Evolutionary conservation across 2,329 filamentous ascomycete genomes (phyloP).

Genomic region (Fusarium sterilihyphosum): DNA sequence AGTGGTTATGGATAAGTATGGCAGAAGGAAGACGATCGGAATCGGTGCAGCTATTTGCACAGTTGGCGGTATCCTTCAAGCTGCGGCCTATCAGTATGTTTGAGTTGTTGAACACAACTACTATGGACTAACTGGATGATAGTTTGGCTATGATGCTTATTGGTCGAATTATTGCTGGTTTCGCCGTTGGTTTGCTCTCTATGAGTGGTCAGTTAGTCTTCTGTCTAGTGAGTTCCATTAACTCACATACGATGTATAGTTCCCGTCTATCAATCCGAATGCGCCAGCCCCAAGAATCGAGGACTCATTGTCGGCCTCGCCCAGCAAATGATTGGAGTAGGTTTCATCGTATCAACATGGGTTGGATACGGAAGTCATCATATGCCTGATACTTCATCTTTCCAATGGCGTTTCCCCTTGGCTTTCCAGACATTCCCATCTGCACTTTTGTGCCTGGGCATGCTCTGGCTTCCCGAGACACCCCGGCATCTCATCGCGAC

Average conservation of each 20-base stretch:
- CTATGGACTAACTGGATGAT: conserved; percentile 54
- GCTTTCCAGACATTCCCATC: conserved; percentile 40
- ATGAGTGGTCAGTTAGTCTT: conserved; percentile 52
- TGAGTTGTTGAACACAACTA: conserved; percentile 47
- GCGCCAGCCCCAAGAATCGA: conserved; percentile 36
- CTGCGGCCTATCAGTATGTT: conserved; percentile 52
- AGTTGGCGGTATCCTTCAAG: conserved; percentile 65
- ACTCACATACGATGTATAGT: conserved; percentile 54
- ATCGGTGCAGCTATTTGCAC: conserved; percentile 61
- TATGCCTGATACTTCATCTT: conserved; percentile 40
- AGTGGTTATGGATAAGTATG: conserved; percentile 64
- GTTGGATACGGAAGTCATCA: conserved; percentile 46
- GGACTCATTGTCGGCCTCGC: conserved; percentile 62
- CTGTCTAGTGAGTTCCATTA: conserved; percentile 49
- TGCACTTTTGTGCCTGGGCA: conserved; percentile 32
- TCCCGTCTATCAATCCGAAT: conserved; percentile 41
- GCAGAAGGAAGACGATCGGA: conserved; percentile 63
- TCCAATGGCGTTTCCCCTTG: conserved; percentile 48
- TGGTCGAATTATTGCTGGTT: conserved; percentile 40
- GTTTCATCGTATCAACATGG: conserved; percentile 63
- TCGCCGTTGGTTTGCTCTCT: conserved; percentile 43
- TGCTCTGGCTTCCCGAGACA: conserved; percentile 42
- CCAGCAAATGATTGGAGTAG: conserved; percentile 64
- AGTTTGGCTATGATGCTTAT: conserved; percentile 40
- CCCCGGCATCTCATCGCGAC: conserved; percentile 46